Conservation (phyloP, 2,329 filamentous ascomycete species). For the Cryphonectria parasitica region DNA sequence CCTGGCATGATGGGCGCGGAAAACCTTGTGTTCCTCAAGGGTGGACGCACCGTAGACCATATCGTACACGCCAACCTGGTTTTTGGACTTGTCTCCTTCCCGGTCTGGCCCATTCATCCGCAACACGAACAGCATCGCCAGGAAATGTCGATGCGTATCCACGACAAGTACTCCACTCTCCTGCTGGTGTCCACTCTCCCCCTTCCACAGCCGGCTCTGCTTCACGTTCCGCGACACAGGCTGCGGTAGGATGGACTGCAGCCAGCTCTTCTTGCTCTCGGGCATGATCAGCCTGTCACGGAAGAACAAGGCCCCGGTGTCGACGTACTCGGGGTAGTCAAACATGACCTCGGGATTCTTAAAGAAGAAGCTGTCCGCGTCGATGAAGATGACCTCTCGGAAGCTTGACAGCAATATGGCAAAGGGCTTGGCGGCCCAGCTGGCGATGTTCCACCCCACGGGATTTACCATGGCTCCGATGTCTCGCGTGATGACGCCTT, state of each 20-base stretch:
- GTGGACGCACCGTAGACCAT: constrained; percentile 47
- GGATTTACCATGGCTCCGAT: constrained; percentile 49
- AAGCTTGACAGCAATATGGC: constrained; percentile 51
- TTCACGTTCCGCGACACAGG: constrained; percentile 46
- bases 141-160: constrained; percentile 51
- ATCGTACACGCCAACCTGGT: constrained; percentile 46
- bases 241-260: constrained; percentile 47
- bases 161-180: constrained; percentile 52
- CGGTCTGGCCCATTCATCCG: constrained; percentile 49
- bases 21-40: not conserved
- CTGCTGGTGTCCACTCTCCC: constrained; percentile 44
- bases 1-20: not conserved
- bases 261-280: constrained; percentile 41
- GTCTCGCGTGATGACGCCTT: constrained; percentile 49
- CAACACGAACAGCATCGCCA: constrained; percentile 46
- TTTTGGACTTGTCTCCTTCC: constrained; percentile 43
- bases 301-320: constrained; percentile 51
- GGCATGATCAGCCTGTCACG: constrained; percentile 48
- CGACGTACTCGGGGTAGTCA: constrained; percentile 45
- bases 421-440: constrained; percentile 52
- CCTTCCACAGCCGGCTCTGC: constrained; percentile 42
- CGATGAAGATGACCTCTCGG: constrained; percentile 51
- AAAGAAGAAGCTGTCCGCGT: constrained; percentile 50
- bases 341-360: constrained; percentile 47
- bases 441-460: constrained; percentile 47